These are phyloP conservation scores for Penicillium herquei DNA, from an alignment of 495 filamentous ascomycete genomes.

Conservation along the genomic window DNA sequence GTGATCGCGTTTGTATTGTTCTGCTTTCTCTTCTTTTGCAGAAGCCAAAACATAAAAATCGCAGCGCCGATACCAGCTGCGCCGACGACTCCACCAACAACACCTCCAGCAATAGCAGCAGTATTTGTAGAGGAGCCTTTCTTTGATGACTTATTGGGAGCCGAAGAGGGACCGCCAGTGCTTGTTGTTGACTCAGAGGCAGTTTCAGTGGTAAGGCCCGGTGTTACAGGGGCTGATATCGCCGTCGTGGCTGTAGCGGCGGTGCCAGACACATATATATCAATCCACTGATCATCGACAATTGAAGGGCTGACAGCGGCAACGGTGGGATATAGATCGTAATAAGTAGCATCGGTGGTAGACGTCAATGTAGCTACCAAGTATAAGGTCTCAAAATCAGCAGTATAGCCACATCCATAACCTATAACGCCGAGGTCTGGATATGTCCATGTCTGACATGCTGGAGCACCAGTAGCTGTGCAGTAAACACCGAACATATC, in stretches of 20 bases:
- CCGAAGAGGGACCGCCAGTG: not conserved
- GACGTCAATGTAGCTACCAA: not conserved
- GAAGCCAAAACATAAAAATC: conserved; percentile 6
- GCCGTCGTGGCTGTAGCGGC: not conserved
- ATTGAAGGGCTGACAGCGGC: conserved; percentile 2
- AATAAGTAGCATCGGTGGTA: not conserved
- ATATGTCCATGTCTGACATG: conserved; percentile 13
- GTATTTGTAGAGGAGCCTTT: conserved; percentile 5
- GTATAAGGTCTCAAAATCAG: conserved; percentile 2
- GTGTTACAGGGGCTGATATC: not conserved
- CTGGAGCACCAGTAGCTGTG: not conserved
- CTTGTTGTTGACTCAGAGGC: not conserved
- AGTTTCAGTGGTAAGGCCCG: too few relatives aligned
- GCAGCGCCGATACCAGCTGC: conserved; percentile 11
- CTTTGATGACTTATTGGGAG: not conserved
- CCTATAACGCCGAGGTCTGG: conserved; percentile 11
- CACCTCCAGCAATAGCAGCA: conserved; percentile 15
- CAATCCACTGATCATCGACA: conserved; percentile 5
- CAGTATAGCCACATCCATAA: conserved; percentile 8
- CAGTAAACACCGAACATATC: conserved; percentile 10
- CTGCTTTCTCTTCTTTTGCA: conserved; percentile 12
- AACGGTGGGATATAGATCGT: conserved; percentile 1
- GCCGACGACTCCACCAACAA: conserved; percentile 18
- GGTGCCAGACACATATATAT: conserved; percentile 2
- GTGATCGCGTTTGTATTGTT: not conserved